A percentile compares a stretch with the other conserved stretches of the same genome.
Conservation (phyloP, 768 basidiomycete genomes). For the Krasilnikovozyma curviuscula region DNA sequence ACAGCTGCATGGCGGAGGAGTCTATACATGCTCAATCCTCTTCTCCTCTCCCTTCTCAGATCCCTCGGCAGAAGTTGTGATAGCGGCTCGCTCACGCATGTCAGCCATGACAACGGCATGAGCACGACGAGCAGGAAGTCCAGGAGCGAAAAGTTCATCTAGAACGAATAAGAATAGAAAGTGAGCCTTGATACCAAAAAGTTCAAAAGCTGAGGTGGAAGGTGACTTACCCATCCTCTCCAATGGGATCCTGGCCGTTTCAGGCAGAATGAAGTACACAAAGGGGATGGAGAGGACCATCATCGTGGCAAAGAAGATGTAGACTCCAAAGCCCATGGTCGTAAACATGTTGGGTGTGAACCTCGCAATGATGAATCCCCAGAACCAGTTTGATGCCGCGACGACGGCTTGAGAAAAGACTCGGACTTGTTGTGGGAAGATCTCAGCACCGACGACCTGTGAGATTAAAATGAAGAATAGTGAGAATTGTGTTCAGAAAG, state of each 20-base stretch:
- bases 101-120: slow-evolving; percentile 7
- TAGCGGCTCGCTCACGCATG: not conserved
- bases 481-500: too few relatives aligned
- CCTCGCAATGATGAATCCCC: slow-evolving; percentile 10
- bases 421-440: too few relatives aligned
- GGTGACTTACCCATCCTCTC: too few relatives aligned
- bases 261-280: slow-evolving; percentile 9
- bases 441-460: too few relatives aligned
- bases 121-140: not conserved
- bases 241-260: slow-evolving; percentile 1
- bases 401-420: slow-evolving; percentile 11
- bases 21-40: too few relatives aligned
- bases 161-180: too few relatives aligned
- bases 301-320: slow-evolving; percentile 10
- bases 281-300: slow-evolving; percentile 8
- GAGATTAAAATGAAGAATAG: too few relatives aligned
- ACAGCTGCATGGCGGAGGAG: too few relatives aligned
- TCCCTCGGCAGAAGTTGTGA: too few relatives aligned
- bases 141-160: slow-evolving; percentile 8
- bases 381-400: slow-evolving; percentile 11
- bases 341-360: slow-evolving; percentile 10
- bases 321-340: slow-evolving; percentile 11
- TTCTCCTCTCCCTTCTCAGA: too few relatives aligned
- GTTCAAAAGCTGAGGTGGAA: too few relatives aligned
- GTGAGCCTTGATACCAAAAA: too few relatives aligned